A percentile compares a stretch with the other conserved stretches of the same genome.
Conservation (phyloP, 2,329 filamentous ascomycete genomes). For the Pestalotiopsis sp. region DNA sequence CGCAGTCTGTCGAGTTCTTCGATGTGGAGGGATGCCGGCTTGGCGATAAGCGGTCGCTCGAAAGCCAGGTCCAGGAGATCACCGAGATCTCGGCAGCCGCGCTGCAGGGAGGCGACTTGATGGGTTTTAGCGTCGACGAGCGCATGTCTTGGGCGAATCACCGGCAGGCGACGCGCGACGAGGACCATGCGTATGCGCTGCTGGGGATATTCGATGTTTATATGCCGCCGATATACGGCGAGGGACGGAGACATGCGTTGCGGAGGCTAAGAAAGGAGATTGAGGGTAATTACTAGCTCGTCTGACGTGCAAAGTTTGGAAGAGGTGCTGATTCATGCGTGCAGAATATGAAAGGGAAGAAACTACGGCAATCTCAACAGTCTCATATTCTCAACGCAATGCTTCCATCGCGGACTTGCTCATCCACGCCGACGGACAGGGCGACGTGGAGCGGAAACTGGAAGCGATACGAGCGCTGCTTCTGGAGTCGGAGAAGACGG, state of each 20-base stretch:
- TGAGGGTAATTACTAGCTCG: neutral
- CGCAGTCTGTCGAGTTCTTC: conserved; percentile 30
- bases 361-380: neutral
- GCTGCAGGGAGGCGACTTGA: conserved; percentile 21
- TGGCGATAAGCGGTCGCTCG: conserved; percentile 27
- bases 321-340: neutral
- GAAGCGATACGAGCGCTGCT: too few species aligned
- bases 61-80: conserved; percentile 23
- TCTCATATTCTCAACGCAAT: too few species aligned
- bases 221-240: neutral
- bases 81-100: conserved; percentile 24
- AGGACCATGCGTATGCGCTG: neutral
- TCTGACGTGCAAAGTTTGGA: neutral
- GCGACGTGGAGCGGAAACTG: too few species aligned
- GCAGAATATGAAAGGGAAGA: neutral
- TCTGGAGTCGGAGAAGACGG: too few species aligned
- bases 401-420: too few species aligned
- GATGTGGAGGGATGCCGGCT: conserved; percentile 20
- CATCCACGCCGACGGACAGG: too few species aligned
- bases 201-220: neutral
- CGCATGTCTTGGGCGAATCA: conserved; percentile 23
- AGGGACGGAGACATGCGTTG: neutral
- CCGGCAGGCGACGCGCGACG: neutral
- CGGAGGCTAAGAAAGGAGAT: neutral
- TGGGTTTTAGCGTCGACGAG: conserved; percentile 22